Percentiles rank a stretch among this genome's conserved stretches.
Conservation (phyloP, 371 early-diverging fungal species). For the Chytridiales sp. region DNA sequence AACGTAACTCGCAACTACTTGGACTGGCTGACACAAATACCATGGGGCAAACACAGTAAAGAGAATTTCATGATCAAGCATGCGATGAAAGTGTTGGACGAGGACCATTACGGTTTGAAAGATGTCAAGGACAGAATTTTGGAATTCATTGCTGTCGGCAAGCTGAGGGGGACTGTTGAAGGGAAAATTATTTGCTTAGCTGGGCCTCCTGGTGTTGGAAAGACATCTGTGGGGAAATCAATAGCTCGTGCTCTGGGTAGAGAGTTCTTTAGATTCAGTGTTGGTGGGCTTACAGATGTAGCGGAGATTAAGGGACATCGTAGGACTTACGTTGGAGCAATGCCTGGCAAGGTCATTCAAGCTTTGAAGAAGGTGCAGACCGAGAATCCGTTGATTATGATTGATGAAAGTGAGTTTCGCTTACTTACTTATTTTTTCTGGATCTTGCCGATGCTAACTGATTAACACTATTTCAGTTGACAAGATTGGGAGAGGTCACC, state of each 20-base stretch:
- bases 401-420: constrained; percentile 73
- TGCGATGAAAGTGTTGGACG: constrained; percentile 84
- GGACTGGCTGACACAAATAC: constrained; percentile 95
- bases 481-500: constrained; percentile 94
- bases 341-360: constrained; percentile 99
- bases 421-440: constrained; percentile 1
- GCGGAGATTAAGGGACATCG: constrained; percentile 98
- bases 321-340: constrained; percentile 97
- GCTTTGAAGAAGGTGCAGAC: constrained; percentile 96
- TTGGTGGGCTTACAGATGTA: constrained; percentile 95
- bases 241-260: constrained; percentile 92
- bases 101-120: constrained; percentile 97
- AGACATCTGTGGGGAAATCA: constrained; percentile 96
- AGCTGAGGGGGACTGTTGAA: constrained; percentile 89
- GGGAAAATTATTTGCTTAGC: constrained; percentile 95
- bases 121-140: constrained; percentile 98
- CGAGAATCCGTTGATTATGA: constrained; percentile 93
- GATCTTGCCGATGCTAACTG: neutral
- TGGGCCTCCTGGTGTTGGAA: constrained; percentile 97
- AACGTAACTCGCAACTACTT: constrained; percentile 96
- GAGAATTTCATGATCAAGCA: constrained; percentile 88
- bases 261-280: constrained; percentile 93
- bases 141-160: constrained; percentile 98
- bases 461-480: constrained; percentile 80
- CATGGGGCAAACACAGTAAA: constrained; percentile 87